phyloP scores from a whole-genome alignment of 495 filamentous ascomycete species.

The Penicillium lividum region DNA sequence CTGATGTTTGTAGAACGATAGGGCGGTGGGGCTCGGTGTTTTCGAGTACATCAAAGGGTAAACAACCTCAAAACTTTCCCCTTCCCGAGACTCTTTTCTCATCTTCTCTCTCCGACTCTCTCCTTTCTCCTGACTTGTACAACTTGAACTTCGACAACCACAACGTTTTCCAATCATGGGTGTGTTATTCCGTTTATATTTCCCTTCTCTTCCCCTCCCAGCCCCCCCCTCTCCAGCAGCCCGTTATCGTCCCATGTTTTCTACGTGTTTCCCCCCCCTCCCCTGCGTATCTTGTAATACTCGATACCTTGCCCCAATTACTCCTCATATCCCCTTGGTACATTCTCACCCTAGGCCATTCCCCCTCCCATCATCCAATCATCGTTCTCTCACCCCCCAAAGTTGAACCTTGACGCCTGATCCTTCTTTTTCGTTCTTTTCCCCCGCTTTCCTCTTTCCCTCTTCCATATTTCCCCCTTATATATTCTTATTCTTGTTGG shows the following conservation, averaged over 20 bases:
- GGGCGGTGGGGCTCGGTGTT: constrained; percentile 16
- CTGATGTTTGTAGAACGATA: background rate
- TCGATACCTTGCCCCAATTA: constrained; percentile 14
- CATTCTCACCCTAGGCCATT: constrained; percentile 28
- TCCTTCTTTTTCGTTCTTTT: constrained; percentile 25
- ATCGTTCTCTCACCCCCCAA: constrained; percentile 19
- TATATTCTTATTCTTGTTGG: constrained; percentile 25
- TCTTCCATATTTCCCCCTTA: constrained; percentile 9
- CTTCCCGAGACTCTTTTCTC: constrained; percentile 4
- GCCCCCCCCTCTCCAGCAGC: background rate
- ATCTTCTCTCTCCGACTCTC: constrained; percentile 7
- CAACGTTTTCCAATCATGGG: constrained; percentile 30
- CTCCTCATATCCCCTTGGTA: constrained; percentile 20
- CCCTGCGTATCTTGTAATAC: constrained; percentile 26
- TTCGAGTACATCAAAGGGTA: constrained; percentile 14
- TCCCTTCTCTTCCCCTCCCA: constrained; percentile 8
- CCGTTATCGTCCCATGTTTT: background rate
- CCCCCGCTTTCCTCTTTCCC: constrained; percentile 24
- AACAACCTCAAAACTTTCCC: constrained; percentile 28
- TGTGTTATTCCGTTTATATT: constrained; percentile 17
- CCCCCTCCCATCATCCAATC: constrained; percentile 24
- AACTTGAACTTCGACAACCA: constrained; percentile 4
- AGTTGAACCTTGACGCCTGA: constrained; percentile 29
- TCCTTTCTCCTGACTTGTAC: constrained; percentile 6
- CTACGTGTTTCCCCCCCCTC: constrained; percentile 10